Evolutionary conservation across 176 grass and related monocot species (phyloP).

Genomic region (Bolboschoenus planiculmis): DNA sequence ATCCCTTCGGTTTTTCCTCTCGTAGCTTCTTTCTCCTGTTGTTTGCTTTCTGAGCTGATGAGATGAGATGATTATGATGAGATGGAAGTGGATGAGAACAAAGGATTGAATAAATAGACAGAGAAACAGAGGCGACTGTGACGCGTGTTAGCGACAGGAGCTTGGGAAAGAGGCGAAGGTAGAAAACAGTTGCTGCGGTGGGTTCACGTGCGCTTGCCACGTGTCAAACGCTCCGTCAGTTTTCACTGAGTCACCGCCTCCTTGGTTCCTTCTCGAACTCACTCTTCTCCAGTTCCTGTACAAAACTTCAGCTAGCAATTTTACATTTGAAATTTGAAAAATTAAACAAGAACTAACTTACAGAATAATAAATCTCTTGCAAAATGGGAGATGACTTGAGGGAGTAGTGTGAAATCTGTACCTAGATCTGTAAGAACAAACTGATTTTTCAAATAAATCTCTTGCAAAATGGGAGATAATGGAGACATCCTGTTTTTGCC

Average conservation of each 20-base stretch:
- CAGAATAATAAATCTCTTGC: not conserved
- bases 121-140: not conserved
- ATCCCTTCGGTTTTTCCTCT: slow-evolving; percentile 3
- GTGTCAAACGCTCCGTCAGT: not conserved
- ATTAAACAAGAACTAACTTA: not conserved
- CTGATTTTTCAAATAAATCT: not conserved
- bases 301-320: not conserved
- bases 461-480: not conserved
- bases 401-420: no score
- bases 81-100: slow-evolving; percentile 12
- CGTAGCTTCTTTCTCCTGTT: not conserved
- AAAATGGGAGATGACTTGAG: no score
- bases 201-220: not conserved
- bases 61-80: not conserved
- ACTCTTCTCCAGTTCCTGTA: not conserved
- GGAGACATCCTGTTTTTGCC: not conserved
- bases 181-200: slow-evolving; percentile 6
- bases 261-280: not conserved
- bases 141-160: not conserved
- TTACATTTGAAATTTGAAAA: not conserved
- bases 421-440: not conserved
- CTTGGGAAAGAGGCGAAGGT: not conserved
- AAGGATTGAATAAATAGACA: not conserved
- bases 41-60: not conserved
- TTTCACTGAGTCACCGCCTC: not conserved